These are phyloP conservation scores for Triticum monococcum DNA, from an alignment of 176 grass and related monocot species.

Conservation along the genomic window DNA sequence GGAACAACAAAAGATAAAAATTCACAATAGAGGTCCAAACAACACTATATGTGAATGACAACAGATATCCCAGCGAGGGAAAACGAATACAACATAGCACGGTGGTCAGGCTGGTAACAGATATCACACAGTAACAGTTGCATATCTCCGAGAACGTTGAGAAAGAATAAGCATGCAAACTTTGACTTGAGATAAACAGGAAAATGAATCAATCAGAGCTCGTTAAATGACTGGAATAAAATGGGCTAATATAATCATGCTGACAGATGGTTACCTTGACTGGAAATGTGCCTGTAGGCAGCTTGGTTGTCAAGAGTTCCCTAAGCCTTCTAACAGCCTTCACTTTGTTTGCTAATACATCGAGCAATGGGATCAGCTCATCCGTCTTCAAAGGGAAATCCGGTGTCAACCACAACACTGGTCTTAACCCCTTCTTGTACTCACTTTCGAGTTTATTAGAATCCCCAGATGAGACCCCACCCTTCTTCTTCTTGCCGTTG, in stretches of 20 bases:
- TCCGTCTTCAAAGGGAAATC: constrained; percentile 95
- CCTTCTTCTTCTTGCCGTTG: constrained; percentile 85
- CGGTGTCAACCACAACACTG: constrained; percentile 86
- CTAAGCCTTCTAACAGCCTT: constrained; percentile 94
- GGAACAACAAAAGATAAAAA: neutral
- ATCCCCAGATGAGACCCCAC: constrained; percentile 36
- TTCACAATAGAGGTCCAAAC: neutral
- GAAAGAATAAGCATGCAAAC: constrained; percentile 20
- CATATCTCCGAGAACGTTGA: neutral
- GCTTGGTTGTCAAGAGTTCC: constrained; percentile 91
- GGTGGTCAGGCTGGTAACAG: neutral
- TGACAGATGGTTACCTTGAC: constrained; percentile 68
- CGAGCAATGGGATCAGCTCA: constrained; percentile 87
- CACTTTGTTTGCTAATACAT: constrained; percentile 98
- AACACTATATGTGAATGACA: neutral
- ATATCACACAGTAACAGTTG: neutral
- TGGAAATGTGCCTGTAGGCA: constrained; percentile 84
- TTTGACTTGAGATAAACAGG: neutral
- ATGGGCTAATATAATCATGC: neutral
- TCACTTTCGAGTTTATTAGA: constrained; percentile 75
- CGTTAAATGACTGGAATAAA: neutral
- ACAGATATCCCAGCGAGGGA: neutral
- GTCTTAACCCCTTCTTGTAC: constrained; percentile 89
- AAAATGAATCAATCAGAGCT: constrained; percentile 1
- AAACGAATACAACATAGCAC: neutral